A percentile compares a stretch with the other conserved stretches of the same genome.
Evolutionary conservation across 1,284 basidiomycete species (phyloP).

Genomic region (Heliocybe sulcata): DNA sequence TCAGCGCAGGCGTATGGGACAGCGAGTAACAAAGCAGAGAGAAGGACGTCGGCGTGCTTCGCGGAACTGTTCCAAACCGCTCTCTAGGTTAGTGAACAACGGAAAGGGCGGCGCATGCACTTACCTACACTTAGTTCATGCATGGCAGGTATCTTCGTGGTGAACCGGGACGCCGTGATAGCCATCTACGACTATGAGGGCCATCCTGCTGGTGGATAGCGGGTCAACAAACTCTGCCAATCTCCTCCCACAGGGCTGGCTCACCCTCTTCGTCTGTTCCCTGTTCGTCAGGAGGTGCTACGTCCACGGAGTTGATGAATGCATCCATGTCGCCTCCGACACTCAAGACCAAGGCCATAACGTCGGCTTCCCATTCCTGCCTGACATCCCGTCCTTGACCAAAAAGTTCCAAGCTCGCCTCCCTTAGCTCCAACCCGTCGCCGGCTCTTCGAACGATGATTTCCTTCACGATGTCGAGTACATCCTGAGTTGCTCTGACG

Average conservation of each 20-base stretch:
- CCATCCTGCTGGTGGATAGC: not conserved
- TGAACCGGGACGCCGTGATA: no score
- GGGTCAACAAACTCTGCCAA: not conserved
- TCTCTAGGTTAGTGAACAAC: no score
- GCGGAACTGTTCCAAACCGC: no score
- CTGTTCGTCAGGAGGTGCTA: not conserved
- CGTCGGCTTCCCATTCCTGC: not conserved
- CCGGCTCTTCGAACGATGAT: not conserved
- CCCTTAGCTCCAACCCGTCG: not conserved
- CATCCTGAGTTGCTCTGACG: not conserved
- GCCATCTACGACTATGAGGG: no score
- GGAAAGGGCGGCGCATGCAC: no score
- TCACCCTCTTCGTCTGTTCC: not conserved
- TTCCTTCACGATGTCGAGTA: not conserved
- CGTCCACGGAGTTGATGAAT: not conserved
- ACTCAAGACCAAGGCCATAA: not conserved
- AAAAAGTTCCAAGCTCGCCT: not conserved
- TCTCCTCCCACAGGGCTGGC: not conserved
- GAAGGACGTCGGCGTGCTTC: no score
- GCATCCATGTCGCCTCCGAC: not conserved
- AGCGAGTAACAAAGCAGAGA: no score
- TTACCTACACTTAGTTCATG: no score
- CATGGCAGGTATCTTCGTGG: no score
- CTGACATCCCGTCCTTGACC: not conserved
- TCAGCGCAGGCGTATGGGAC: no score